These are phyloP conservation scores for Kondoa malvinella DNA, from an alignment of 768 basidiomycete genomes.

Conservation along the genomic window DNA sequence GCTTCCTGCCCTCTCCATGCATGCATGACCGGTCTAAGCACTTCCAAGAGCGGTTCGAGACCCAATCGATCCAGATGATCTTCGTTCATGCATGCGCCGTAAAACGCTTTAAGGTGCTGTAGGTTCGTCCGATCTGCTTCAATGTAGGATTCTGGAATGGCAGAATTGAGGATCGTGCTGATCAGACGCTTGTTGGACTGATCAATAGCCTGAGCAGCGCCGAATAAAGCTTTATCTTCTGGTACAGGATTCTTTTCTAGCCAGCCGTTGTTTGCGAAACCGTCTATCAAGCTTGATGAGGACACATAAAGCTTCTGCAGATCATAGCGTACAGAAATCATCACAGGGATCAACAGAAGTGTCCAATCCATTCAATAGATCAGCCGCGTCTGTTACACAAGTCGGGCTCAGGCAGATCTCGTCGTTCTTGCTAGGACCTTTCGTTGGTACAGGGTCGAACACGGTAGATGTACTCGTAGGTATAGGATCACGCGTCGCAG, in stretches of 20 bases:
- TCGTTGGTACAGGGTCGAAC: slow-evolving; percentile 37
- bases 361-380: slow-evolving; percentile 65
- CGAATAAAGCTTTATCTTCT: slow-evolving; percentile 48
- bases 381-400: slow-evolving; percentile 68
- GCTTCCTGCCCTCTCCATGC: slow-evolving; percentile 36
- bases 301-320: no score
- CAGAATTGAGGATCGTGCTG: slow-evolving; percentile 39
- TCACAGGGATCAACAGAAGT: slow-evolving; percentile 77
- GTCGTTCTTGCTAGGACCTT: slow-evolving; percentile 33
- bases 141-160: neutral
- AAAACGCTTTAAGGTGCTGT: slow-evolving; percentile 40
- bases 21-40: slow-evolving; percentile 46
- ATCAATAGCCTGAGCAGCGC: slow-evolving; percentile 19
- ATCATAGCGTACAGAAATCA: no score
- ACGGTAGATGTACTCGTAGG: slow-evolving; percentile 23
- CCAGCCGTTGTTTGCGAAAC: slow-evolving; percentile 86
- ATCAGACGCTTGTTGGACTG: slow-evolving; percentile 30
- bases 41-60: slow-evolving; percentile 47
- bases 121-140: slow-evolving; percentile 43
- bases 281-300: no score
- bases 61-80: slow-evolving; percentile 57
- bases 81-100: slow-evolving; percentile 67
- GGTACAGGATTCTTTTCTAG: slow-evolving; percentile 64
- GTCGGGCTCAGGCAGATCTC: slow-evolving; percentile 54
- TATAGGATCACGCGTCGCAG: slow-evolving; percentile 19